Evolutionary conservation across 306 rosid species (phyloP), one percentile per base, ranked within the genome.

Genomic region (Prunus campanulata): DNA sequence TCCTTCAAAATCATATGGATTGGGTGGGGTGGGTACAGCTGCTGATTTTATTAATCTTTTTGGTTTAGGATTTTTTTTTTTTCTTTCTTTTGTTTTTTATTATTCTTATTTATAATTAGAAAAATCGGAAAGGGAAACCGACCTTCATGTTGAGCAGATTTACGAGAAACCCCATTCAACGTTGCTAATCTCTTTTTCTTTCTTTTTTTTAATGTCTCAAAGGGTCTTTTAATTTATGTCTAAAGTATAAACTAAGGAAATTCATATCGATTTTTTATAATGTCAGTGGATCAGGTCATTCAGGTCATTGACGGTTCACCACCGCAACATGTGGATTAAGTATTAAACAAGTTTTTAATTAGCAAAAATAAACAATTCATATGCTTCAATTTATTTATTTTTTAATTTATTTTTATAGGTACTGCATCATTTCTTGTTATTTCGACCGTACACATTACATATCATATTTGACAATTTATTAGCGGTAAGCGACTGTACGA

Each of bases 11-110:
- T 72, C 73, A 48, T 73, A 44, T 66, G 80, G 85, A 82, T 78
- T 82, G 79, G 90, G 86, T 91, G 88, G 83, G 81, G 90, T 84
- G 93, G 92, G 92, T 87, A 68, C 88, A 20, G 80, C 73, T 42
- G 60, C 76, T 79, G 32, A 69, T 71, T 70, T 82, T 79, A 29
- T 60, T 67, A 35, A 18, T 50, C 3, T 42, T 20, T 62, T 20
- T 30, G 6, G 8, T 15, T 51, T 12, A 4, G 1, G 8, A n/a
- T 44, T 11, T 72, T 10, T 50, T 61, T 11, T 44, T 70, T 50
- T 55, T 25, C 0, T 20, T 59, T 73, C 2, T 60, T 29, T 56
- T 8, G 1, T 42, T 32, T n/a, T n/a, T 15, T 1, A 0, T 8
- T 15, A 6, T 16, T 35, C 6, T 0, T 8, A 15, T 16, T 13